Base-by-base conservation (phyloP, 805 yeast species). In the Candida nanaspora region DNA sequence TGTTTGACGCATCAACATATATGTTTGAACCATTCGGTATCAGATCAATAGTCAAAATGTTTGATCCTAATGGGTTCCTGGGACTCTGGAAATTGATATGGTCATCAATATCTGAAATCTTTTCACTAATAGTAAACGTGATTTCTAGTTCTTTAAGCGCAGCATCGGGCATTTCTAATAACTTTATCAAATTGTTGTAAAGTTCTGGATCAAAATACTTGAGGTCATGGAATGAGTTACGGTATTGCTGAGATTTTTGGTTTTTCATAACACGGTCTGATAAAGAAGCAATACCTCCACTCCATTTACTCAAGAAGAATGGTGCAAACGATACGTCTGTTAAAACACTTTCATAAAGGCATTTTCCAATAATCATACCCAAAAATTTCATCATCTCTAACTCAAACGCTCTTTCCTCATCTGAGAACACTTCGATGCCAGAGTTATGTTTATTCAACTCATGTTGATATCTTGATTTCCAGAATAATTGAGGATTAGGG, bases 361-460 rank as follows among this genome's bases (percentile, higher is more conserved):
- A 89, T 56, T 88, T 91, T 1, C 97, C 98, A 35, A 91, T 69
- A 6, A 88, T 67, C 64, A 72, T 80, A 0, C 98, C 98, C 48
- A 89, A 59, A 51, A 89, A 89, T 51, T 70, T 70, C 46, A 58
- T 42, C 47, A 72, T 55, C 41, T 68, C 53, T 25, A 52, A 37
- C 9, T 34, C n/a, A 26, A 52, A 53, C 1, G 42, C 41, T 16
- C 50, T 46, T 27, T 50, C 53, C 27, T 57, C 56, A 1, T 35
- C 37, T 27, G 46, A 61, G 25, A 52, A 42, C 21, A 64, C 55
- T 28, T 56, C 50, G 31, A 44, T 46, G 18, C 5, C 3, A 48
- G 51, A 41, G 15, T 16, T 8, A 13, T 7, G 3, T 10, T 26
- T 35, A 19, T 29, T 30, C 36, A 11, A 50, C 46, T 49, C 50